phyloP scores from a whole-genome alignment of 495 filamentous ascomycete genomes.

The Niebla homalea region DNA sequence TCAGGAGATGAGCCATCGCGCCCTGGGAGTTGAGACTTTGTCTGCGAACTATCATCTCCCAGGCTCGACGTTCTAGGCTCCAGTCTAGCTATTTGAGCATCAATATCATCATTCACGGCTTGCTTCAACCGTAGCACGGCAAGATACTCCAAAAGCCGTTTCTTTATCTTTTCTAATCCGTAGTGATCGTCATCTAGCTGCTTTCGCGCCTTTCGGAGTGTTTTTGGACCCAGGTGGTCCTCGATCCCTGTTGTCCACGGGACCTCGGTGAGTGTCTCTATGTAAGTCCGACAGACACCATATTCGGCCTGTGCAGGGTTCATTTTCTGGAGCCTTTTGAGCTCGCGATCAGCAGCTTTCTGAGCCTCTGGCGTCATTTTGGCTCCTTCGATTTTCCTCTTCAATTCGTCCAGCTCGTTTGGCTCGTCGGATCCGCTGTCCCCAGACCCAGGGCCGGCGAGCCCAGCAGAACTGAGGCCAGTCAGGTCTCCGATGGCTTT shows the following conservation, averaged over 20 bases:
- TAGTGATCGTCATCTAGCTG: conserved; percentile 96
- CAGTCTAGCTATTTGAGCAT: conserved; percentile 60
- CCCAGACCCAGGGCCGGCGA: conserved; percentile 30
- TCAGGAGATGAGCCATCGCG: conserved; percentile 40
- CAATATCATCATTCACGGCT: conserved; percentile 64
- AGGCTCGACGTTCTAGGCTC: conserved; percentile 31
- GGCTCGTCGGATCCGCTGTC: conserved; percentile 53
- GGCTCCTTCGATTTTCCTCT: conserved; percentile 73
- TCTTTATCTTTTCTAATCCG: conserved; percentile 94
- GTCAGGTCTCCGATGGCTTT: conserved; percentile 35
- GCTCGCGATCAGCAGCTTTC: conserved; percentile 78
- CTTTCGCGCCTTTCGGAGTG: conserved; percentile 64
- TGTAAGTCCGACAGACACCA: conserved; percentile 82
- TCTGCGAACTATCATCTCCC: conserved; percentile 13
- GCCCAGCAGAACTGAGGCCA: conserved; percentile 36
- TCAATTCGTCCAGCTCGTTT: conserved; percentile 82
- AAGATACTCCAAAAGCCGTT: conserved; percentile 86
- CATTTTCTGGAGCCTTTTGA: conserved; percentile 87
- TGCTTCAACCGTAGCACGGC: conserved; percentile 93
- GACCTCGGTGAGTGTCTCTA: conserved; percentile 89
- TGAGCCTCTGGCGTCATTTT: conserved; percentile 61
- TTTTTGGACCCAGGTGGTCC: conserved; percentile 74
- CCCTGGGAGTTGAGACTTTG: conserved; percentile 25
- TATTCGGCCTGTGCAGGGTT: conserved; percentile 91
- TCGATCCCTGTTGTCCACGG: conserved; percentile 83